A percentile compares a stretch with the other conserved stretches of the same genome.
phyloP scores from a whole-genome alignment of 2,329 filamentous ascomycete species.

The Arthrobotrys entomopaga region DNA sequence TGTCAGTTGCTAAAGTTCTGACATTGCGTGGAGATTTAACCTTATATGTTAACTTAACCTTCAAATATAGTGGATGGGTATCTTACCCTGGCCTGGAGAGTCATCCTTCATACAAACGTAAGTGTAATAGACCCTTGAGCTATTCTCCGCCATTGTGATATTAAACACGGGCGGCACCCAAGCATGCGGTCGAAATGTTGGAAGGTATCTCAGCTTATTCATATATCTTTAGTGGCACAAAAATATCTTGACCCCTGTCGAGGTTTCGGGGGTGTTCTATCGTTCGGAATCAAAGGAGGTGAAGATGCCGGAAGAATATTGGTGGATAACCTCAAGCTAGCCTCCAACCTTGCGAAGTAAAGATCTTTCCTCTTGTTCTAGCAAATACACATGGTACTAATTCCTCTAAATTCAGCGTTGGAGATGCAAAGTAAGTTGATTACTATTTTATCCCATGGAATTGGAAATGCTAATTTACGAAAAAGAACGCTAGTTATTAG shows the following conservation, averaged over 20 bases:
- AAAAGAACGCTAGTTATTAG: constrained; percentile 49
- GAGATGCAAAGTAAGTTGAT: constrained; percentile 76
- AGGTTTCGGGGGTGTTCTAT: constrained; percentile 89
- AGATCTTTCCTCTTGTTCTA: constrained; percentile 56
- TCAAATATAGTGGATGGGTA: constrained; percentile 75
- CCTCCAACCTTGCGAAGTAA: constrained; percentile 90
- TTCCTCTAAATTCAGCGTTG: constrained; percentile 68
- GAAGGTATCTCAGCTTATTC: neutral
- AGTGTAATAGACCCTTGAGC: neutral
- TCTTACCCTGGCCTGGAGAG: constrained; percentile 88
- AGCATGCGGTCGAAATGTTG: neutral
- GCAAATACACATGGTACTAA: constrained; percentile 40
- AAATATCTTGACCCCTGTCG: constrained; percentile 76
- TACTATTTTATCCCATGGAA: neutral
- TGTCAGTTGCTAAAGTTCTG: constrained; percentile 62
- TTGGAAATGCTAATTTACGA: constrained; percentile 10
- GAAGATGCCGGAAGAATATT: constrained; percentile 83
- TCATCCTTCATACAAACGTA: constrained; percentile 77
- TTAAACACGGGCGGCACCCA: too few species aligned
- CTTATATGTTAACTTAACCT: neutral
- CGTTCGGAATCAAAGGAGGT: constrained; percentile 91
- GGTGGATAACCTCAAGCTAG: constrained; percentile 92
- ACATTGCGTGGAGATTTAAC: neutral
- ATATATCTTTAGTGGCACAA: constrained; percentile 71
- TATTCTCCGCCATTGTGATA: neutral